Conservation (phyloP, 2,329 filamentous ascomycete species). For the Alternaria solani region DNA sequence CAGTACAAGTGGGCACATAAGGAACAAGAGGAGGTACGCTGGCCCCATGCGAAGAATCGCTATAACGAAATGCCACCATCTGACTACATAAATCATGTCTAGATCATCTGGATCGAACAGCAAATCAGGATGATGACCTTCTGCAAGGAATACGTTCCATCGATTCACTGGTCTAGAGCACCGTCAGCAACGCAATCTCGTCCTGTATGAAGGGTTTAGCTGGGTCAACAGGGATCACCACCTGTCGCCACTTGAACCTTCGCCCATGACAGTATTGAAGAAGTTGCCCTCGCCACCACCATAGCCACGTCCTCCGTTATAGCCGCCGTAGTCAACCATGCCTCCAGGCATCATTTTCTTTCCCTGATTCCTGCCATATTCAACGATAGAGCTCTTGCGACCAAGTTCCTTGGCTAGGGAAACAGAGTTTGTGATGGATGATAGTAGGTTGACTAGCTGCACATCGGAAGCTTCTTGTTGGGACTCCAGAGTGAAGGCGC, state of each 20-base stretch:
- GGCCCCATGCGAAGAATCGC: constrained; percentile 9
- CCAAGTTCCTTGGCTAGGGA: constrained; percentile 76
- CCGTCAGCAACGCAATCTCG: constrained; percentile 2
- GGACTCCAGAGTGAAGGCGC: constrained; percentile 73
- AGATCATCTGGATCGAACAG: constrained; percentile 3
- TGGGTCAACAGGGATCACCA: constrained; percentile 10
- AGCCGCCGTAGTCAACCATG: constrained; percentile 27
- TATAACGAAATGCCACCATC: not conserved
- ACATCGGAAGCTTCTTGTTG: constrained; percentile 85
- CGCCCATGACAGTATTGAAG: constrained; percentile 33
- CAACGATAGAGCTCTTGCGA: constrained; percentile 69
- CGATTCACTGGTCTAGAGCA: not conserved
- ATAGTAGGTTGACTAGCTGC: constrained; percentile 77
- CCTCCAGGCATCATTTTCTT: constrained; percentile 31
- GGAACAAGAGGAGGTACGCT: constrained; percentile 5
- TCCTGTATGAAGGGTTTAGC: not conserved
- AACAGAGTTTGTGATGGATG: constrained; percentile 76
- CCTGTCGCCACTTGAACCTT: constrained; percentile 21
- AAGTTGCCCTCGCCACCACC: constrained; percentile 28
- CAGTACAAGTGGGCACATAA: not conserved
- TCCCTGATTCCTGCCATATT: constrained; percentile 49
- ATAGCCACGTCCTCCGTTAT: not conserved
- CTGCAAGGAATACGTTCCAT: not conserved
- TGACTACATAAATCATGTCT: not conserved
- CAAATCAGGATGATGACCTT: not conserved